These are phyloP conservation scores for Backusella australiensis DNA, from an alignment of 192 early-diverging fungal genomes.

Conservation along the genomic window DNA sequence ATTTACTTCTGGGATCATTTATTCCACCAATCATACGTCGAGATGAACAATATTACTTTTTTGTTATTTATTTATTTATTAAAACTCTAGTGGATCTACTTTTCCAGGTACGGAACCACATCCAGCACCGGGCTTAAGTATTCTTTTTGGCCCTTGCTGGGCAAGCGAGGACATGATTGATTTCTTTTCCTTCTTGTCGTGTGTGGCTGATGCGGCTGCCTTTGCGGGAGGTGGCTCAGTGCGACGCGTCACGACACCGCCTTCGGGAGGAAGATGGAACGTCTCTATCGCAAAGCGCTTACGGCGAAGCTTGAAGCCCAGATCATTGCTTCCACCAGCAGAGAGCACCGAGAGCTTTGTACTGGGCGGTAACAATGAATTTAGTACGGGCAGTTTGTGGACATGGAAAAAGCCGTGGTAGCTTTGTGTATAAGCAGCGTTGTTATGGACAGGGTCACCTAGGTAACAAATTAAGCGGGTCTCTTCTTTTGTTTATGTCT, in stretches of 20 bases:
- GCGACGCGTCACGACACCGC: slow-evolving; percentile 69
- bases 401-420: slow-evolving; percentile 92
- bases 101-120: slow-evolving; percentile 44
- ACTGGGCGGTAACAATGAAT: slow-evolving; percentile 70
- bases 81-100: slow-evolving; percentile 52
- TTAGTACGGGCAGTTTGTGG: slow-evolving; percentile 74
- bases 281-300: slow-evolving; percentile 93
- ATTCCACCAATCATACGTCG: not conserved
- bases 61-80: not conserved
- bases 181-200: not conserved
- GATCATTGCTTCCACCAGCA: slow-evolving; percentile 59
- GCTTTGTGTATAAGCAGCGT: slow-evolving; percentile 58
- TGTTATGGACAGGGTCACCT: slow-evolving; percentile 51
- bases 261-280: slow-evolving; percentile 93
- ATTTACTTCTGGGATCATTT: not conserved
- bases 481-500: not conserved
- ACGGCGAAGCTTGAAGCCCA: slow-evolving; percentile 86
- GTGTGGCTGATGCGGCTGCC: not conserved
- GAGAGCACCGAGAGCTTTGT: slow-evolving; percentile 68
- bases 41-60: not conserved
- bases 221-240: slow-evolving; percentile 25
- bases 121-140: slow-evolving; percentile 21
- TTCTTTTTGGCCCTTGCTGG: slow-evolving; percentile 11
- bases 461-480: not conserved
- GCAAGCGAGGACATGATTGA: slow-evolving; percentile 18